Evolutionary conservation across 75 land plant genomes (phyloP).

Genomic region (Isoetes taiwanensis): DNA sequence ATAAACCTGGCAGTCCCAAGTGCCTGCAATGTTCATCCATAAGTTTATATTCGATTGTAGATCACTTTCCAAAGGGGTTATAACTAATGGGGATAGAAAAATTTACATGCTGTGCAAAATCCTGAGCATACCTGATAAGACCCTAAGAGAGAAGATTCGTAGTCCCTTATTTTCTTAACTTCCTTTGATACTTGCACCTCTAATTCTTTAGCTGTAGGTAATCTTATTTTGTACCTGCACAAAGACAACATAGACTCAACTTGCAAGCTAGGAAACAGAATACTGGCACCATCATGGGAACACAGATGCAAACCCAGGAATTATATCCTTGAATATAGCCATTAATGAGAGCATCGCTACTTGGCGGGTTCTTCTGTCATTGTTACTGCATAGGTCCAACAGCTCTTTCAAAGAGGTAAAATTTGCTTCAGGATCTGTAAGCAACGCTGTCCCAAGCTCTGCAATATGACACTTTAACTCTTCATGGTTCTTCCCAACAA

Average conservation of each 20-base stretch:
- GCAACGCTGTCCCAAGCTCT: constrained; percentile 61
- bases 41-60: no score
- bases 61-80: no score
- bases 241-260: not conserved
- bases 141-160: constrained; percentile 64
- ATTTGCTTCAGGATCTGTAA: constrained; percentile 72
- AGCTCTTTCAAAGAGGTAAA: constrained; percentile 60
- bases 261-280: not conserved
- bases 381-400: constrained; percentile 46
- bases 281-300: not conserved
- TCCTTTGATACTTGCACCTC: constrained; percentile 79
- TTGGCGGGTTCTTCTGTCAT: constrained; percentile 38
- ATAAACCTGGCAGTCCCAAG: no score
- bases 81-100: no score
- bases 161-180: constrained; percentile 58
- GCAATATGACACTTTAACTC: constrained; percentile 62
- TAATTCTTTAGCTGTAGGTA: constrained; percentile 85
- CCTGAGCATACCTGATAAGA: constrained; percentile 54
- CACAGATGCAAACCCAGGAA: constrained; percentile 59
- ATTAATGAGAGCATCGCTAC: constrained; percentile 76
- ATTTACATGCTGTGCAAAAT: not conserved
- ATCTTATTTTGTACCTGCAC: constrained; percentile 78
- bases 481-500: constrained; percentile 47
- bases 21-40: no score
- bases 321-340: constrained; percentile 87